Evolutionary conservation across 179 eudicot genomes (phyloP).

Genomic region (Drosera spatulata): DNA sequence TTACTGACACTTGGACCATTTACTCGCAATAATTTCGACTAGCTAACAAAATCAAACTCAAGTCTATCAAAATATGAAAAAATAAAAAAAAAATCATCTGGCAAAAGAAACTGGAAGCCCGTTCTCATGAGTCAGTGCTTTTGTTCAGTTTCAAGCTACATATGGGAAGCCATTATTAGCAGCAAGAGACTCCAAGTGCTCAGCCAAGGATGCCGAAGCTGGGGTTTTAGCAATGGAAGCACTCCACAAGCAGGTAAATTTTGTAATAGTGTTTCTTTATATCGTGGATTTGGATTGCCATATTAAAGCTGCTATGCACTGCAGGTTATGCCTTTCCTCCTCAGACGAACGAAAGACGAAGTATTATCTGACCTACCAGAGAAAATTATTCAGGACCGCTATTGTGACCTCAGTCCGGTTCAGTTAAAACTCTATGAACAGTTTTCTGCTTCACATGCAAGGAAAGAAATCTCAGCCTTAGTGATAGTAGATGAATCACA

Average conservation of each 20-base stretch:
- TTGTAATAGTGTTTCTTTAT: not conserved
- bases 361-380: conserved; percentile 98
- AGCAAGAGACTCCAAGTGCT: conserved; percentile 94
- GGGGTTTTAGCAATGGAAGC: conserved; percentile 99
- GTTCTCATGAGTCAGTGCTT: not conserved
- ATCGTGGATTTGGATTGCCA: not conserved
- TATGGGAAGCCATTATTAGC: conserved; percentile 94
- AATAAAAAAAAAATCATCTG: not conserved
- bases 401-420: conserved; percentile 91
- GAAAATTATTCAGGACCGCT: conserved; percentile 97
- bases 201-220: conserved; percentile 98
- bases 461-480: conserved; percentile 71
- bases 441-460: conserved; percentile 78
- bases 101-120: too few species aligned
- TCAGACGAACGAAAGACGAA: conserved; percentile 93
- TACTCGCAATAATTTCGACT: too few species aligned
- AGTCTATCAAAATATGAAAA: too few species aligned
- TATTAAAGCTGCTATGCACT: not conserved
- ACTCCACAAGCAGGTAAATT: conserved; percentile 83
- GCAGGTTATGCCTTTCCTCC: conserved; percentile 95
- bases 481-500: conserved; percentile 43
- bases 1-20: too few species aligned
- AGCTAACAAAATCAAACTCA: too few species aligned
- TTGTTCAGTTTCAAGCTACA: conserved; percentile 67
- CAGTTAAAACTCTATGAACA: conserved; percentile 93